Evolutionary conservation across 208 protist species (phyloP).

Genomic region (Trypanosoma lewisi): DNA sequence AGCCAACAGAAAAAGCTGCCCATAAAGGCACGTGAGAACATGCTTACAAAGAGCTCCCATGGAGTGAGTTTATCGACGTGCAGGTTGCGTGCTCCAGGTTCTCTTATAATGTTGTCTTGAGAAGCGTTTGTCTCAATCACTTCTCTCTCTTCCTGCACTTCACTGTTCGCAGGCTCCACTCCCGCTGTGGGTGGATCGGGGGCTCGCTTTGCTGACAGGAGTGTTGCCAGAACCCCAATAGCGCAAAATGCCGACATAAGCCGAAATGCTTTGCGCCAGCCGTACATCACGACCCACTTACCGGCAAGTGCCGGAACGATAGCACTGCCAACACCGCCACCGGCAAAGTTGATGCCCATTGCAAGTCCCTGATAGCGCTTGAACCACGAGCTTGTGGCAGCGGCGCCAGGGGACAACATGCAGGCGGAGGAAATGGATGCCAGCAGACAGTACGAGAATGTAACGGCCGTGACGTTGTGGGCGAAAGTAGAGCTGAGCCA

Average conservation of each 20-base stretch:
- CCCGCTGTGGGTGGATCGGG: background rate
- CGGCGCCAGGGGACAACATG: slow-evolving; percentile 77
- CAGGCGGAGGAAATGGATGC: slow-evolving; percentile 67
- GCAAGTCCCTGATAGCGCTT: slow-evolving; percentile 46
- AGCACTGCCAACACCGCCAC: slow-evolving; percentile 71
- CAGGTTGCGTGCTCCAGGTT: background rate
- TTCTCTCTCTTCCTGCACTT: no score
- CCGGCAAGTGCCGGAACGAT: slow-evolving; percentile 67
- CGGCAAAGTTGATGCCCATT: slow-evolving; percentile 78
- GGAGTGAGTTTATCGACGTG: slow-evolving; percentile 32
- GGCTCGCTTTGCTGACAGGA: slow-evolving; percentile 33
- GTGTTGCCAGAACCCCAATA: slow-evolving; percentile 64
- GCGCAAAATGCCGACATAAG: slow-evolving; percentile 75
- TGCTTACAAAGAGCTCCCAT: slow-evolving; percentile 44
- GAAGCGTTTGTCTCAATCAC: background rate
- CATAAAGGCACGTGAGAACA: slow-evolving; percentile 54
- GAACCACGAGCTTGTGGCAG: slow-evolving; percentile 77
- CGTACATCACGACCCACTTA: slow-evolving; percentile 61
- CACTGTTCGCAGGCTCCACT: background rate
- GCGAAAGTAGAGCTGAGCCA: slow-evolving; percentile 67
- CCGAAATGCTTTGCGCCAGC: slow-evolving; percentile 81
- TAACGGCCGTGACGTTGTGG: slow-evolving; percentile 51
- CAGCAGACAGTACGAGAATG: slow-evolving; percentile 66
- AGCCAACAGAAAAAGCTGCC: slow-evolving; percentile 77
- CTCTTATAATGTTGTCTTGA: background rate